A percentile compares a stretch with the other conserved stretches of the same genome.
phyloP scores from a whole-genome alignment of 139 green algal species.

The Chlorella ohadii region DNA sequence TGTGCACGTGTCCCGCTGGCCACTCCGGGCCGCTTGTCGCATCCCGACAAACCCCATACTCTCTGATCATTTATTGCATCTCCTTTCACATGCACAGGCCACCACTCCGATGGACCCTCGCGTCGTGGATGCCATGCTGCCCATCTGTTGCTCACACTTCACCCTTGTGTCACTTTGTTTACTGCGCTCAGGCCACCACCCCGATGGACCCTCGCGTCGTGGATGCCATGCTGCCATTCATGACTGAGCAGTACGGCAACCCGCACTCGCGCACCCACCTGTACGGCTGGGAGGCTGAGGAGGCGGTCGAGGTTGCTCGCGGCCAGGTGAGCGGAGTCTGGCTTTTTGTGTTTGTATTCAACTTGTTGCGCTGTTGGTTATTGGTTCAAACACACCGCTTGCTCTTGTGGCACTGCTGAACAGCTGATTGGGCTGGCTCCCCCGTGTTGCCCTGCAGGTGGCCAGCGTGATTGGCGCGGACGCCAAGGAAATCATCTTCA shows the following conservation, averaged over 20 bases:
- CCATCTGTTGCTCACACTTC: no score
- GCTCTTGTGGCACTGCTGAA: no score
- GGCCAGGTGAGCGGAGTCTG: constrained; percentile 56
- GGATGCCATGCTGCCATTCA: constrained; percentile 97
- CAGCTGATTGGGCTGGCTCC: no score
- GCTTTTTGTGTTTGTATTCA: no score
- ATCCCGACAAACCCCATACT: no score
- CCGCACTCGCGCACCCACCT: constrained; percentile 97
- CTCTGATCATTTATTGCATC: no score
- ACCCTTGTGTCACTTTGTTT: no score
- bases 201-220: constrained; percentile 95
- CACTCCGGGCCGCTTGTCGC: no score
- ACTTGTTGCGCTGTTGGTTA: neutral
- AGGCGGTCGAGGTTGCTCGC: constrained; percentile 91
- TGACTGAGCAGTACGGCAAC: constrained; percentile 96
- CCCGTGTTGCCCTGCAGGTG: constrained; percentile 69
- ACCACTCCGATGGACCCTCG: constrained; percentile 96
- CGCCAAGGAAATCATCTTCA: constrained; percentile 99
- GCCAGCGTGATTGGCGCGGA: constrained; percentile 90
- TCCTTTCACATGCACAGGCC: no score
- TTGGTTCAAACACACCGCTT: no score
- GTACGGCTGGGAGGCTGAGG: constrained; percentile 97
- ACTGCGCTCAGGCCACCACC: constrained; percentile 90
- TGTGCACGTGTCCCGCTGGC: no score
- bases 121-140: constrained; percentile 80